Evolutionary conservation across 2,329 filamentous ascomycete genomes (phyloP), one percentile per base, ranked within the genome.

Genomic region (Pseudocercospora musae): DNA sequence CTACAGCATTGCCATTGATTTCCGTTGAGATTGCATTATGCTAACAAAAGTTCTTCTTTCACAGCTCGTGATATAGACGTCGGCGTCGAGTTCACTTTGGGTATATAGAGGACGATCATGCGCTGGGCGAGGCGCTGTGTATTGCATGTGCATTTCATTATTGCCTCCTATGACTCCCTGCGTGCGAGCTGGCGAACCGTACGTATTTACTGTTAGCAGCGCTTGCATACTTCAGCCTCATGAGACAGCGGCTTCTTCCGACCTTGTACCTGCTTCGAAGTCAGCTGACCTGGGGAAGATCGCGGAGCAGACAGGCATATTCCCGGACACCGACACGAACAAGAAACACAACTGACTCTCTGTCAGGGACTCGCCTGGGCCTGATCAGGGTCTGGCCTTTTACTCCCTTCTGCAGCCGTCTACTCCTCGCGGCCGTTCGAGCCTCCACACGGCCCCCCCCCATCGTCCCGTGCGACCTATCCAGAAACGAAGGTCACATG

Each of bases 61-160:
- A 57, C 71, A 90, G 91, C 95, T 73, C 90, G 94, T 74, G 93
- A 97, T 73, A 97, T 97, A 75, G 95, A 98, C 75, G 94, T 98
- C 69, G 94, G 93, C 73, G 94, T 98, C 73, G 91, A 96, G 82
- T 96, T 96, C 81, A 90, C 88, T 72, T 85, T 96, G 76, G 94
- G 92, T 82, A 97, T 97, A 83, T 98, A 91, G 80, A 70, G 25
- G 40, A 29, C 40, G 44, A 31, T 21, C 37, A 40, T n/a, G 33
- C 37, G 18, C 48, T 50, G 56, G 49, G 27, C 52, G 20, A 33
- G 37, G 23, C 37, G 33, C 54, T 40, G 37, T 27, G 37, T 46
- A 44, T 37, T 42, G 54, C 54, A 44, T 46, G 54, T 57, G 52
- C 23, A 15, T 48, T 21, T 48, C 23, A 52, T 25, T 52, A 52